Evolutionary conservation across 2,329 filamentous ascomycete species (phyloP).

Genomic region (Teratosphaeria epicoccoides): DNA sequence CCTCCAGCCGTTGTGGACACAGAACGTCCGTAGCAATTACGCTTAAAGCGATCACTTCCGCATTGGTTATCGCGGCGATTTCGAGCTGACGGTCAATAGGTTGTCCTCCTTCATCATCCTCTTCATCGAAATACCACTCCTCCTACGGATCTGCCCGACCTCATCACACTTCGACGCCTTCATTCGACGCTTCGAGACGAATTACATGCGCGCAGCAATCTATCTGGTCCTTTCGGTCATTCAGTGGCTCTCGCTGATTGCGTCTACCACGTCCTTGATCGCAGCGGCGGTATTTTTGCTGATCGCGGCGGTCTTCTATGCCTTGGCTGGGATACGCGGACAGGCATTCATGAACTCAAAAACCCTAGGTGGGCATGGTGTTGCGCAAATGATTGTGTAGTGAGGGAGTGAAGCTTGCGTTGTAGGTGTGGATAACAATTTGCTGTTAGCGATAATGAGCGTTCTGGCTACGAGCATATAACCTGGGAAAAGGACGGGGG

Average conservation of each 20-base stretch:
- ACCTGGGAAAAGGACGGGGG: background rate
- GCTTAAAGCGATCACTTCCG: no score
- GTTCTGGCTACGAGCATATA: background rate
- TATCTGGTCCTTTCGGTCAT: slow-evolving; percentile 71
- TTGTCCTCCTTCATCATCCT: slow-evolving; percentile 40
- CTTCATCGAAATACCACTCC: slow-evolving; percentile 68
- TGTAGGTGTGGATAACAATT: background rate
- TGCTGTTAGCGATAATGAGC: background rate
- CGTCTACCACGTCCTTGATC: slow-evolving; percentile 59
- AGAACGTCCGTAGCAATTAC: no score
- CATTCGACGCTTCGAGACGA: slow-evolving; percentile 87
- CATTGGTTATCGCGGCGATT: no score
- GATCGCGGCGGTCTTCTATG: slow-evolving; percentile 70
- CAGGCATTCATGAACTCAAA: slow-evolving; percentile 88
- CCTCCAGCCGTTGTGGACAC: background rate
- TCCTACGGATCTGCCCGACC: slow-evolving; percentile 95
- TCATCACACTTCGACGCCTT: slow-evolving; percentile 77
- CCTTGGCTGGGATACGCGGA: slow-evolving; percentile 65
- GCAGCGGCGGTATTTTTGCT: slow-evolving; percentile 74
- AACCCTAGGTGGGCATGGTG: slow-evolving; percentile 84
- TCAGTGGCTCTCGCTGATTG: slow-evolving; percentile 72
- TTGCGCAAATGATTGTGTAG: slow-evolving; percentile 95
- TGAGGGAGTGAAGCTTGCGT: background rate
- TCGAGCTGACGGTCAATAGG: slow-evolving; percentile 21
- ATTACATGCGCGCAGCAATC: slow-evolving; percentile 88